Base-by-base conservation (phyloP, 768 basidiomycete species). In the Lactifluus volemus region DNA sequence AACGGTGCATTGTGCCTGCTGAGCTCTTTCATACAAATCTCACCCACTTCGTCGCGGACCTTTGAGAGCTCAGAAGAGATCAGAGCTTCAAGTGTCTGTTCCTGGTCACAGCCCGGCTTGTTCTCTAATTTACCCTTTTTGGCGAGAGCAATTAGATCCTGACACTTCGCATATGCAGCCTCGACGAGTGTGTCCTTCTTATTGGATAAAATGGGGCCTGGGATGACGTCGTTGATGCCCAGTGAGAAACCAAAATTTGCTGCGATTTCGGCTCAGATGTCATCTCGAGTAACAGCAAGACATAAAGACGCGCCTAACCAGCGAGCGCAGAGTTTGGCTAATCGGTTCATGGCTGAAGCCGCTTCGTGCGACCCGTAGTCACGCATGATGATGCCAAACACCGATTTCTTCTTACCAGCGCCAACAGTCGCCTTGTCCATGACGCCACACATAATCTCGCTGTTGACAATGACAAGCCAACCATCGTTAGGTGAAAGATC, bases 361-460 rank as follows among this genome's bases (percentile, higher is more conserved):
- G 97, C 97, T 72, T 92, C 95, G 66, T 96, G 86, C 7, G 92
- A 83, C 5, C 97, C 97, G 72, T 97, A 98, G 73, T 99, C 97
- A 59, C 96, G 80, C 76, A 98, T 82, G 67, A 99, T 98, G 48
- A 98, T 92, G 64, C 96, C 96, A 69, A 98, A 99, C 47, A 99
- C 92, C 2, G 94, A 97, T 70, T 98, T 98, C 79, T 99, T 98
- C 82, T 99, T 99, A 55, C 97, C 97, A 67, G 92, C 89, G 56
- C 97, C 97, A 4, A 98, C 88, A 0, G 93, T 98, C 15, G 91
- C 90, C 75, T 99, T 99, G 76, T 99, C 97, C 86, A 98, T 96
- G 15, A 93, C 90, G 48, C 97, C 97, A 68, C 95, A 98, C 93
- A 98, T 99, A 67, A 99, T 92, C 73, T 99, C 95, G 69, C 90